Evolutionary conservation across 306 rosid species (phyloP).

Genomic region (Mimosa bimucronata): DNA sequence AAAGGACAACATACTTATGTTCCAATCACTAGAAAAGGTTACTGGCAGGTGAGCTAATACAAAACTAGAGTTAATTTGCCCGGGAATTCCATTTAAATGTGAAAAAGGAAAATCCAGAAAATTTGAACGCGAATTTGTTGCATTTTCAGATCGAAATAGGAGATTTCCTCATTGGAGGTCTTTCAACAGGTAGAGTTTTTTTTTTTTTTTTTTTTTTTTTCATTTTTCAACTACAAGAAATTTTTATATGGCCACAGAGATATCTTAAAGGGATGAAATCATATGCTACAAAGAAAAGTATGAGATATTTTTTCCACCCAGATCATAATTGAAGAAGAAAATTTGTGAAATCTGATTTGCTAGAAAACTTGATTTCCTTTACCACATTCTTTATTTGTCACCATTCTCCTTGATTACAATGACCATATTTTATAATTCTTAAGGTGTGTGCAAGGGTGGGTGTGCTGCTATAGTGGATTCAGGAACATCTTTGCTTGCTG

Average conservation of each 20-base stretch:
- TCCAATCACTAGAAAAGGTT: slow-evolving; percentile 79
- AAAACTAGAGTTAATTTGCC: slow-evolving; percentile 8
- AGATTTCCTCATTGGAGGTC: slow-evolving; percentile 66
- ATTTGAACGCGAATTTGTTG: background rate
- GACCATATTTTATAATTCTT: slow-evolving; percentile 11
- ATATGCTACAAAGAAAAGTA: background rate
- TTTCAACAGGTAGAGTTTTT: slow-evolving; percentile 94
- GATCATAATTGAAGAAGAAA: no score
- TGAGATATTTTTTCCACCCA: no score
- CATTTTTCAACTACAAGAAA: slow-evolving; percentile 18
- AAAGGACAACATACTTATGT: slow-evolving; percentile 79
- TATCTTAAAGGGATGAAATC: slow-evolving; percentile 16
- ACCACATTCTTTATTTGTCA: no score
- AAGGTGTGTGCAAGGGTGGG: slow-evolving; percentile 77
- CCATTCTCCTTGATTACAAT: no score
- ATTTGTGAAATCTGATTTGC: no score
- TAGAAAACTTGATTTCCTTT: no score
- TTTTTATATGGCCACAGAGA: background rate
- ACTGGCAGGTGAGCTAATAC: slow-evolving; percentile 77
- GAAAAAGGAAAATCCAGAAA: background rate
- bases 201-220: no score
- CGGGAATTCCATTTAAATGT: slow-evolving; percentile 22
- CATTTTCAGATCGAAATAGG: slow-evolving; percentile 79
- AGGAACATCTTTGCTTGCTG: slow-evolving; percentile 87
- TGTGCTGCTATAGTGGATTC: slow-evolving; percentile 92